A percentile compares a stretch with the other conserved stretches of the same genome.
phyloP scores from a whole-genome alignment of 2,329 filamentous ascomycete genomes.

The Achaetomium macrosporum region DNA sequence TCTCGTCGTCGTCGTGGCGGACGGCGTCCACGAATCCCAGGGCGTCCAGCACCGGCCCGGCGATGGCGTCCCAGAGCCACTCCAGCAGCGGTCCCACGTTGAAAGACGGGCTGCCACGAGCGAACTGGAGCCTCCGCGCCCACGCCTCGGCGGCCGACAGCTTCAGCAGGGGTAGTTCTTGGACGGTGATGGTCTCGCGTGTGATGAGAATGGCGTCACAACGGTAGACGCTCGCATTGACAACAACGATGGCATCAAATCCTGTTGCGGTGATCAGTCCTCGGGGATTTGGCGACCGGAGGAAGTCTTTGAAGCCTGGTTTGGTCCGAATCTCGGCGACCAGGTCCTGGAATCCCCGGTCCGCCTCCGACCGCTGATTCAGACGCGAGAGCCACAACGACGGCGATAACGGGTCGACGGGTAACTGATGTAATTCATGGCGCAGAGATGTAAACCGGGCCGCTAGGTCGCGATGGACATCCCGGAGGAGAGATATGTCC shows the following conservation, averaged over 20 bases:
- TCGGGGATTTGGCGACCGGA: neutral
- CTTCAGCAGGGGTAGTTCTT: neutral
- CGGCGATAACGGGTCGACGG: too few species aligned
- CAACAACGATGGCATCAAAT: neutral
- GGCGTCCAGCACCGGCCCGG: too few species aligned
- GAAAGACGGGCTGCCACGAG: too few species aligned
- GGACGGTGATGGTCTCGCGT: neutral
- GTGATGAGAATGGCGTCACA: neutral
- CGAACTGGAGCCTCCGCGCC: neutral
- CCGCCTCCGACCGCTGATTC: neutral
- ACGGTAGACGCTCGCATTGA: neutral
- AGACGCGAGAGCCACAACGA: too few species aligned
- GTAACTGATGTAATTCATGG: neutral
- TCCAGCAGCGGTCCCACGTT: too few species aligned
- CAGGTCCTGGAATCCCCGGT: neutral
- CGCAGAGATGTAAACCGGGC: too few species aligned
- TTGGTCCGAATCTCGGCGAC: neutral
- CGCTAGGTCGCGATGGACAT: neutral
- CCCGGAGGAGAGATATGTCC: neutral
- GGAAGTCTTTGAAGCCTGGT: neutral
- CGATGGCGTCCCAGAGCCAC: neutral
- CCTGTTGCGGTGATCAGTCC: neutral
- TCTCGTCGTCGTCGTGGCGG: too few species aligned
- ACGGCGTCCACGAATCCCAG: too few species aligned
- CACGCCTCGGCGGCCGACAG: neutral